Conservation (phyloP, 805 yeast species). For the Candida bentonensis region DNA sequence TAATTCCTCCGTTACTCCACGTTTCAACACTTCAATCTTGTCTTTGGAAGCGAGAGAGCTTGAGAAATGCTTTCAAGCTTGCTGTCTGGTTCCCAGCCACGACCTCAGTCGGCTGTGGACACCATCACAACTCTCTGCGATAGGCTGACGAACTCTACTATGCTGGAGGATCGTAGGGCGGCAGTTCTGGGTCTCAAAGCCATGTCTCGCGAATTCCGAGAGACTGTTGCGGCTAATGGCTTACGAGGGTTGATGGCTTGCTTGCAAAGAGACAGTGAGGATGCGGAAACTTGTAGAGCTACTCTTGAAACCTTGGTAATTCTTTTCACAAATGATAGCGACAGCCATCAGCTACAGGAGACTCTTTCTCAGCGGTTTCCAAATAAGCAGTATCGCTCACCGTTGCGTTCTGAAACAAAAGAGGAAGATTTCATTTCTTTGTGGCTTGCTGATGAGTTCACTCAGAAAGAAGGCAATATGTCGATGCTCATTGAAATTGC, state of each 20-base stretch:
- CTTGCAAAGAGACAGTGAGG: constrained; percentile 51
- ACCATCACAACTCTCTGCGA: constrained; percentile 84
- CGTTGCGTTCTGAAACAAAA: constrained; percentile 27
- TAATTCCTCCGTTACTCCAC: too few species aligned
- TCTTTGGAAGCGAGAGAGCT: too few species aligned
- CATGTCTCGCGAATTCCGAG: constrained; percentile 78
- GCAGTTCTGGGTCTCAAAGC: constrained; percentile 84
- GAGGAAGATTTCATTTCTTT: constrained; percentile 71
- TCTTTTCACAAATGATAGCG: constrained; percentile 53
- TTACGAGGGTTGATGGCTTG: constrained; percentile 58
- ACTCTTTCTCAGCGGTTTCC: constrained; percentile 3
- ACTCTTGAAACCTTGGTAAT: constrained; percentile 75
- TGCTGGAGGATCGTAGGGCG: constrained; percentile 75
- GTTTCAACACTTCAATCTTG: too few species aligned
- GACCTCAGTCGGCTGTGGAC: constrained; percentile 53
- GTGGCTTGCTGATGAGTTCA: constrained; percentile 91
- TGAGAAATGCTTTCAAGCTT: not conserved
- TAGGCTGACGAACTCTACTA: constrained; percentile 65
- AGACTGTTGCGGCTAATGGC: constrained; percentile 79
- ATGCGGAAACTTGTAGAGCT: constrained; percentile 60
- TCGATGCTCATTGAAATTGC: constrained; percentile 36
- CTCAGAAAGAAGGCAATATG: constrained; percentile 40
- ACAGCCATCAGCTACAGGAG: constrained; percentile 9
- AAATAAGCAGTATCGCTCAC: constrained; percentile 16
- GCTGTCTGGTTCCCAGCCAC: constrained; percentile 26